phyloP scores from a whole-genome alignment of 345 rosid species.

The Kandelia obovata region DNA sequence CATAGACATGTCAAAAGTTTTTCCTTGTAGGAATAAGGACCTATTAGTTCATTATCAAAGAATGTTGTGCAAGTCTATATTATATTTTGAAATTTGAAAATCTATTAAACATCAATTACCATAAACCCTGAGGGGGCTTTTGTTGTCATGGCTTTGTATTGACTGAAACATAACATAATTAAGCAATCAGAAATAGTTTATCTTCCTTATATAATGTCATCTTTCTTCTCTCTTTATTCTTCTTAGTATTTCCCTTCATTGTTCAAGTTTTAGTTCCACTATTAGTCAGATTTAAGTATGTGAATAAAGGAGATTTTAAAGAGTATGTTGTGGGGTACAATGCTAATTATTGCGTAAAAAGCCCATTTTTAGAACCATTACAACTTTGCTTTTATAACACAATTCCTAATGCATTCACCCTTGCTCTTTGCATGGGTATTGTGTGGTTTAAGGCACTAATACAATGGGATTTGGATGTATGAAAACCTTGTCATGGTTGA shows the following conservation, averaged over 20 bases:
- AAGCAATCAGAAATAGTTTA: no score
- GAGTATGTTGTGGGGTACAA: slow-evolving; percentile 24
- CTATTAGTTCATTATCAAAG: no score
- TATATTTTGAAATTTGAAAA: no score
- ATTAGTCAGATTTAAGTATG: slow-evolving; percentile 19
- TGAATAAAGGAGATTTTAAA: slow-evolving; percentile 28
- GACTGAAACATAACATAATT: no score
- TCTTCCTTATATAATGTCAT: neutral
- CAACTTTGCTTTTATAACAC: slow-evolving; percentile 33
- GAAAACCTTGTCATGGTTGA: slow-evolving; percentile 60
- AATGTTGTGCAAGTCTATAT: no score
- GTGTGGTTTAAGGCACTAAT: slow-evolving; percentile 3
- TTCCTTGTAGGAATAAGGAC: no score
- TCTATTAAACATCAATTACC: no score
- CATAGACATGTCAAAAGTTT: no score
- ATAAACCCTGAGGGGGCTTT: no score
- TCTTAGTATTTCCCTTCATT: neutral
- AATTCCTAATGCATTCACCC: slow-evolving; percentile 6
- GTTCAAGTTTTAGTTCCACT: slow-evolving; percentile 22
- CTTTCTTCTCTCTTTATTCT: neutral
- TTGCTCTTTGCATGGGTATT: slow-evolving; percentile 17
- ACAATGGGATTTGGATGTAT: slow-evolving; percentile 65
- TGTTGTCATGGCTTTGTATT: no score
- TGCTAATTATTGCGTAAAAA: slow-evolving; percentile 16
- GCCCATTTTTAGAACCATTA: slow-evolving; percentile 28